Evolutionary conservation across 495 filamentous ascomycete species (phyloP).

Genomic region (Thermochaetoides thermophila): DNA sequence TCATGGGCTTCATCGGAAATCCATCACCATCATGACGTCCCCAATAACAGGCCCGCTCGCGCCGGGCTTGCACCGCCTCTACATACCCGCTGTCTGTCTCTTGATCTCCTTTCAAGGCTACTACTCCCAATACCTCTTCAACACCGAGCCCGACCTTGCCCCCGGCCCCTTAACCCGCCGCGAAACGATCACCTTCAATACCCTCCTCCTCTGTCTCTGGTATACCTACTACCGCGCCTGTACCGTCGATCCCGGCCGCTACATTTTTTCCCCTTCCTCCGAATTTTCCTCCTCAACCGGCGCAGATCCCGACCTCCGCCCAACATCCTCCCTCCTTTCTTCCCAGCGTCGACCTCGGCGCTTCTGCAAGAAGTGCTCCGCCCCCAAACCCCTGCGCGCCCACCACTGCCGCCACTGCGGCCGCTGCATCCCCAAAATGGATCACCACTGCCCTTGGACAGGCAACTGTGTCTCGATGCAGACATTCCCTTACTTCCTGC

Average conservation of each 20-base stretch:
- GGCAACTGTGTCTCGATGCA: constrained; percentile 81
- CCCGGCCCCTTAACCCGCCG: constrained; percentile 47
- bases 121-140: constrained; percentile 69
- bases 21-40: constrained; percentile 8
- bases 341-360: constrained; percentile 4
- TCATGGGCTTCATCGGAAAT: no score
- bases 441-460: constrained; percentile 98
- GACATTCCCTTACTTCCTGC: constrained; percentile 80
- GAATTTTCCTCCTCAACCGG: constrained; percentile 7
- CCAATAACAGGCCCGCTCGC: constrained; percentile 16
- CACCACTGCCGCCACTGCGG: constrained; percentile 87
- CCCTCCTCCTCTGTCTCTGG: constrained; percentile 56
- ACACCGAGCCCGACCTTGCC: constrained; percentile 40
- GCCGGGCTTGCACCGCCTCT: constrained; percentile 31
- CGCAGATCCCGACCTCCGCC: constrained; percentile 10
- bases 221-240: constrained; percentile 66
- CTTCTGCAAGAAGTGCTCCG: constrained; percentile 82
- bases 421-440: constrained; percentile 92
- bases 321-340: constrained; percentile 4
- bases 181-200: constrained; percentile 59
- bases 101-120: constrained; percentile 73
- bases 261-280: constrained; percentile 22
- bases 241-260: constrained; percentile 59
- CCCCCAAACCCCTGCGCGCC: constrained; percentile 68
- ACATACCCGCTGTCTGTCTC: constrained; percentile 49